phyloP scores from a whole-genome alignment of 352 stramenopile species.

The Pythium apleroticum region DNA sequence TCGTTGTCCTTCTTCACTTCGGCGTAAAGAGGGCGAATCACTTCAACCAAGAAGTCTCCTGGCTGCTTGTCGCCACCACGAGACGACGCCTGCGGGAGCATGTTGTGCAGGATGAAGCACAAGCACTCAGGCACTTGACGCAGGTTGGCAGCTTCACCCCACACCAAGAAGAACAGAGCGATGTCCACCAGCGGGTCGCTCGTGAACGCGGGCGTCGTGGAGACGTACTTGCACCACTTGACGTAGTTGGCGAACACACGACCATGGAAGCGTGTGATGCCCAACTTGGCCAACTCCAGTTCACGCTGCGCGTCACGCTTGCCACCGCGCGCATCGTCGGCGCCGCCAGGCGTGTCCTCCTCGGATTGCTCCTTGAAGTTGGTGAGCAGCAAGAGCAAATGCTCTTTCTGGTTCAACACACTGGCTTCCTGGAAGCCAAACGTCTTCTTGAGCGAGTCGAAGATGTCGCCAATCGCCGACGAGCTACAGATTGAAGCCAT shows the following conservation, averaged over 20 bases:
- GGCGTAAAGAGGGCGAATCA: slow-evolving; percentile 76
- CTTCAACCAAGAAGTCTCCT: slow-evolving; percentile 64
- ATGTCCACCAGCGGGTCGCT: slow-evolving; percentile 76
- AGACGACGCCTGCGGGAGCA: slow-evolving; percentile 63
- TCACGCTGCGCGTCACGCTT: slow-evolving; percentile 63
- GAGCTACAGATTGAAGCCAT: slow-evolving; percentile 32
- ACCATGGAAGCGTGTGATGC: slow-evolving; percentile 68
- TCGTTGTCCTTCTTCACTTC: slow-evolving; percentile 86
- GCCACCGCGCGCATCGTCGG: slow-evolving; percentile 26
- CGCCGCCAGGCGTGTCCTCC: slow-evolving; percentile 36
- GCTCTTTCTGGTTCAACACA: slow-evolving; percentile 74
- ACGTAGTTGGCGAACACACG: slow-evolving; percentile 83
- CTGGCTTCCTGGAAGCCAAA: slow-evolving; percentile 95
- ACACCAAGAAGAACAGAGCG: slow-evolving; percentile 82
- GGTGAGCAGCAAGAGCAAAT: slow-evolving; percentile 76
- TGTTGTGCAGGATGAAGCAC: slow-evolving; percentile 76
- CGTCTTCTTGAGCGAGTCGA: slow-evolving; percentile 93
- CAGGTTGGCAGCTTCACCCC: slow-evolving; percentile 85
- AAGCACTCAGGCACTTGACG: slow-evolving; percentile 75
- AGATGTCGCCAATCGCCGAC: slow-evolving; percentile 68
- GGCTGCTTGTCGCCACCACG: slow-evolving; percentile 60
- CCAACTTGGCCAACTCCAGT: slow-evolving; percentile 67
- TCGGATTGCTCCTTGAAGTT: slow-evolving; percentile 81
- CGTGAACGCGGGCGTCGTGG: slow-evolving; percentile 64
- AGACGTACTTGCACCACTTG: slow-evolving; percentile 89